These are phyloP conservation scores for Microsporum canis DNA, from an alignment of 2,329 filamentous ascomycete species.

Conservation along the genomic window DNA sequence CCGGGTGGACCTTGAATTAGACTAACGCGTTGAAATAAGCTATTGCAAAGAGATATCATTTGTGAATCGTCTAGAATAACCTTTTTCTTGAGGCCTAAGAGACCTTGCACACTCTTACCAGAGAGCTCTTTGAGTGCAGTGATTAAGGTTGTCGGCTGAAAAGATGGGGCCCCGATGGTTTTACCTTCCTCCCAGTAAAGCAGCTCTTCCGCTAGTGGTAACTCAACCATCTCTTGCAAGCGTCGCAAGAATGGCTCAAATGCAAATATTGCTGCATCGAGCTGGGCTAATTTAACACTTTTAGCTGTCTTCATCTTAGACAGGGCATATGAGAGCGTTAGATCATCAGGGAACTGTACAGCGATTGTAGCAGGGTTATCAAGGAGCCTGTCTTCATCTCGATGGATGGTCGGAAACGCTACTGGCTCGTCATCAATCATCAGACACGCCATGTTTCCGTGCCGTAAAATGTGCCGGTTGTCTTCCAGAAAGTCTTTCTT, in stretches of 20 bases:
- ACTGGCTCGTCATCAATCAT: slow-evolving; percentile 20
- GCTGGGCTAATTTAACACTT: slow-evolving; percentile 40
- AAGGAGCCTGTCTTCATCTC: slow-evolving; percentile 38
- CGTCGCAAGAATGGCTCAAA: slow-evolving; percentile 54
- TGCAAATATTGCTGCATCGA: slow-evolving; percentile 55
- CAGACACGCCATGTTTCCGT: slow-evolving; percentile 21
- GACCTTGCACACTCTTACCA: slow-evolving; percentile 3
- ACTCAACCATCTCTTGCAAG: slow-evolving; percentile 43
- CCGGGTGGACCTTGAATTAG: slow-evolving; percentile 61
- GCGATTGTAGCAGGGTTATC: slow-evolving; percentile 17
- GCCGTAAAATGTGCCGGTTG: slow-evolving; percentile 20
- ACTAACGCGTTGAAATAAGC: slow-evolving; percentile 42
- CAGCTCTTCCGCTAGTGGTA: slow-evolving; percentile 46
- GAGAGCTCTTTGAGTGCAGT: background rate
- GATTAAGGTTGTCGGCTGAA: background rate
- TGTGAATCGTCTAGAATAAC: slow-evolving; percentile 43
- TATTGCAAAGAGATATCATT: slow-evolving; percentile 42
- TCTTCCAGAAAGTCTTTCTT: slow-evolving; percentile 19
- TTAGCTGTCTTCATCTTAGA: slow-evolving; percentile 25
- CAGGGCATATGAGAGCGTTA: slow-evolving; percentile 44
- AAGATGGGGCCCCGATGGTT: slow-evolving; percentile 3
- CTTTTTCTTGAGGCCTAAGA: slow-evolving; percentile 3
- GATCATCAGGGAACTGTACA: slow-evolving; percentile 24
- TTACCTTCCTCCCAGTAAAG: slow-evolving; percentile 27
- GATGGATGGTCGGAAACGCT: slow-evolving; percentile 20